Conservation (phyloP, 805 yeast species). For the Torulaspora indica region DNA sequence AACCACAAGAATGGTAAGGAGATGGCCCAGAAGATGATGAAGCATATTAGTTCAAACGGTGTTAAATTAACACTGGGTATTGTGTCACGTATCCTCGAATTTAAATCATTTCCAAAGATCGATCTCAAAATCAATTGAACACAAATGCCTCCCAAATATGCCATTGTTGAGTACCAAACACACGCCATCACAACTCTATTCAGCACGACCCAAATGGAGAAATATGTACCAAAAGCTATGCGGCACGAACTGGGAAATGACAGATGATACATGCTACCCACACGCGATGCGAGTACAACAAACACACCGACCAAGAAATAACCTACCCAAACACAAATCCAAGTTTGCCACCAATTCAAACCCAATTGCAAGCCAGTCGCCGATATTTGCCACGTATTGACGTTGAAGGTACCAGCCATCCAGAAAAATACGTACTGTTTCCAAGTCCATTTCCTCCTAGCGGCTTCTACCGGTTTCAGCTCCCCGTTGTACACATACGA, state of each 20-base stretch:
- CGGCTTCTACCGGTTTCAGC: conserved; percentile 70
- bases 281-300: conserved; percentile 64
- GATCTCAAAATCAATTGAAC: conserved; percentile 72
- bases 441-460: conserved; percentile 80
- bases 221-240: conserved; percentile 81
- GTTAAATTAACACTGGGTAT: conserved; percentile 56
- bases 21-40: conserved; percentile 76
- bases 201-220: conserved; percentile 81
- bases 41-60: conserved; percentile 66
- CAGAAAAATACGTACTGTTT: conserved; percentile 75
- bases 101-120: conserved; percentile 66
- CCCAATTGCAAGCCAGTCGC: conserved; percentile 79
- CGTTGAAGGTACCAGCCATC: conserved; percentile 86
- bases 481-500: conserved; percentile 69
- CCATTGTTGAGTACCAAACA: conserved; percentile 86
- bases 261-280: conserved; percentile 77
- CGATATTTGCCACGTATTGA: conserved; percentile 90
- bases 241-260: conserved; percentile 83
- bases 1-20: conserved; percentile 79
- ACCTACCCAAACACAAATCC: conserved; percentile 88
- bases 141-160: conserved; percentile 83
- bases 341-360: conserved; percentile 86
- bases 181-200: conserved; percentile 86
- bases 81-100: conserved; percentile 58
- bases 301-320: conserved; percentile 67